phyloP scores from a whole-genome alignment of 2,329 filamentous ascomycete species.

The Fusarium pseudograminearum region DNA sequence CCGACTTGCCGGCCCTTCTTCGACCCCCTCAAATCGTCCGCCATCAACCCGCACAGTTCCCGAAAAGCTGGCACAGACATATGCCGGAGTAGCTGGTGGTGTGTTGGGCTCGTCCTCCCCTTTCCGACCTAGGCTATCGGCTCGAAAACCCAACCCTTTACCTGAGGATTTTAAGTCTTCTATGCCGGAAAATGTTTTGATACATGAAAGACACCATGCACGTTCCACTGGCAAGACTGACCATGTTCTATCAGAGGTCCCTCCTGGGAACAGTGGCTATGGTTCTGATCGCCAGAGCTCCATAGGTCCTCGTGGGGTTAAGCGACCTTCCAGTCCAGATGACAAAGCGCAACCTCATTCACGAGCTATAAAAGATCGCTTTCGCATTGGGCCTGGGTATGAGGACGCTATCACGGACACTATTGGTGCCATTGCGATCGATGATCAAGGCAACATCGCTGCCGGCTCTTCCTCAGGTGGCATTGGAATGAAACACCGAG shows the following conservation, averaged over 20 bases:
- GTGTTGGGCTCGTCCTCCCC: slow-evolving; percentile 18
- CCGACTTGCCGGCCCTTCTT: slow-evolving; percentile 26
- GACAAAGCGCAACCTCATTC: slow-evolving; percentile 24
- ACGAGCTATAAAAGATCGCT: slow-evolving; percentile 36
- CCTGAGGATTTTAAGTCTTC: slow-evolving; percentile 12
- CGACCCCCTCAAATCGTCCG: slow-evolving; percentile 17
- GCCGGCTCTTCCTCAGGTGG: slow-evolving; percentile 96
- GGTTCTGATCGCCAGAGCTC: slow-evolving; percentile 16
- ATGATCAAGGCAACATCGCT: slow-evolving; percentile 86
- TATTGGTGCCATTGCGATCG: slow-evolving; percentile 94
- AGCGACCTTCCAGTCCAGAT: slow-evolving; percentile 50
- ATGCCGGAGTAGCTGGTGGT: slow-evolving; percentile 28
- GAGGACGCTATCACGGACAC: slow-evolving; percentile 87
- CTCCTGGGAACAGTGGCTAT: not conserved
- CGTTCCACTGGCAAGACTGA: slow-evolving; percentile 32
- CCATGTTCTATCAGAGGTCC: slow-evolving; percentile 26
- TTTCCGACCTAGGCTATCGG: slow-evolving; percentile 13
- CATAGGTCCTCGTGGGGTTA: slow-evolving; percentile 50
- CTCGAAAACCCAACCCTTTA: slow-evolving; percentile 19
- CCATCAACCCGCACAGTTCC: slow-evolving; percentile 21
- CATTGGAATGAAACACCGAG: slow-evolving; percentile 97
- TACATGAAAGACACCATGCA: slow-evolving; percentile 11
- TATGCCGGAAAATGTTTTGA: slow-evolving; percentile 9
- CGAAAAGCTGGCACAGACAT: slow-evolving; percentile 34
- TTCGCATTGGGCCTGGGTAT: slow-evolving; percentile 42